Evolutionary conservation across 2,329 filamentous ascomycete species (phyloP), one percentile per base, ranked within the genome.

Genomic region (Scedosporium aurantiacum): DNA sequence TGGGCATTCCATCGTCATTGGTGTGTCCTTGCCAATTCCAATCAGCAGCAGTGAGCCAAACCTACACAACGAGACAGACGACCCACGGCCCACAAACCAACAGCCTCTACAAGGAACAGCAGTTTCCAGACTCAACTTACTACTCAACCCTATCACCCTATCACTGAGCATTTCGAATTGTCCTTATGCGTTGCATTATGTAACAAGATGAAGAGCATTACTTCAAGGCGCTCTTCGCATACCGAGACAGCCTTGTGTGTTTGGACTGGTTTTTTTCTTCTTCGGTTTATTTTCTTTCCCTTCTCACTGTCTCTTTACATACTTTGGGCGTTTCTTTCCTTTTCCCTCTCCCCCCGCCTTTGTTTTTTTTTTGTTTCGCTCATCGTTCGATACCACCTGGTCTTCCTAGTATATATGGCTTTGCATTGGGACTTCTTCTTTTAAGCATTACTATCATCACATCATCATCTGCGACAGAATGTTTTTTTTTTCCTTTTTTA

Each of bases 1-100:
- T 99, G 94, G 94, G 91, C 94, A 28, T 97, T 91, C 75, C 94
- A 99, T 73, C 87, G 94, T 64, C 95, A 97, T 76, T 99, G 94
- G 94, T 99, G 94, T 73, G 88, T 94, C 63, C 87, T 88, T 63
- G 89, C 89, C 58, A 77, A 50, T 14, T 56, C 47, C 2, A 54
- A 52, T 25, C 59, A 61, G 37, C 62, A 61, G 60, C 61, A 63
- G 60, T 60, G 58, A 60, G 14, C 16, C 3, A 25, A 54, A 10
- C 8, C 43, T 5, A 47, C 6, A 47, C 43, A 47, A 8, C 43
- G 6, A 54, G 8, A 54, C n/a, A 23, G 43, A 47, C 16, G 10
- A 6, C 43, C 43, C 10, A n/a, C n/a, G 43, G n/a, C 43, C n/a
- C 10, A 47, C 12, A 32, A 16, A 52, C n/a, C 28, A 37, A 60